Percentiles rank a stretch among this genome's conserved stretches.
Conservation (phyloP, 1,284 basidiomycete species). For the Malassezia vespertilionis region DNA sequence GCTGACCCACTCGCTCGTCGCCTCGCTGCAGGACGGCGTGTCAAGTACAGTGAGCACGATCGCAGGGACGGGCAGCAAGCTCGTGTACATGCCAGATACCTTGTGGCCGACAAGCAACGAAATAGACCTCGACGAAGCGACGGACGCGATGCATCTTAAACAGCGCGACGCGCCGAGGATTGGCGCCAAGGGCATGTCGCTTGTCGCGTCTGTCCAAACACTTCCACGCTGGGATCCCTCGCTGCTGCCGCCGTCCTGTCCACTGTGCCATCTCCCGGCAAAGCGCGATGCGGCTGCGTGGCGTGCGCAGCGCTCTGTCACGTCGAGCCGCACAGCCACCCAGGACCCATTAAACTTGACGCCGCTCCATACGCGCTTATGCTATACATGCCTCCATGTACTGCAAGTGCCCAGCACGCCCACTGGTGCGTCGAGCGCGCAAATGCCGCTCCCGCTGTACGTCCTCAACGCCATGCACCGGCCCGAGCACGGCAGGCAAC, state of each 20-base stretch:
- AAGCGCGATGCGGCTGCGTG: constrained; percentile 25
- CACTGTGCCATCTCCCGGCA: constrained; percentile 32
- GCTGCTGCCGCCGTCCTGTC: constrained; percentile 20
- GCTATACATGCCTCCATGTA: constrained; percentile 24
- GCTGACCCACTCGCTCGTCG: constrained; percentile 34
- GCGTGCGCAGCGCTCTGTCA: constrained; percentile 33
- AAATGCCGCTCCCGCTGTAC: constrained; percentile 8
- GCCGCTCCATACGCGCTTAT: constrained; percentile 13
- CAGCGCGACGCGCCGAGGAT: constrained; percentile 9
- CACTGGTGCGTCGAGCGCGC: neutral
- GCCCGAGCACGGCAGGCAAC: neutral
- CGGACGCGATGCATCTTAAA: neutral
- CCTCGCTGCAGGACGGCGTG: constrained; percentile 35
- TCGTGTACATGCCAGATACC: constrained; percentile 24
- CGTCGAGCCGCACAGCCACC: constrained; percentile 5
- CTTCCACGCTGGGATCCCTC: constrained; percentile 17
- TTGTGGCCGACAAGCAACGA: neutral
- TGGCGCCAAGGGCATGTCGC: constrained; percentile 23
- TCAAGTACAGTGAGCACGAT: constrained; percentile 39
- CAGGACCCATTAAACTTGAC: neutral
- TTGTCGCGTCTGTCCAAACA: constrained; percentile 21
- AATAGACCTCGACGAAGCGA: neutral
- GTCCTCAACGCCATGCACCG: neutral
- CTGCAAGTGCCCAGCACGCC: constrained; percentile 12
- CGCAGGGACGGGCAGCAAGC: constrained; percentile 33